Base-by-base conservation (phyloP, 345 rosid genomes). In the Salix purpurea region DNA sequence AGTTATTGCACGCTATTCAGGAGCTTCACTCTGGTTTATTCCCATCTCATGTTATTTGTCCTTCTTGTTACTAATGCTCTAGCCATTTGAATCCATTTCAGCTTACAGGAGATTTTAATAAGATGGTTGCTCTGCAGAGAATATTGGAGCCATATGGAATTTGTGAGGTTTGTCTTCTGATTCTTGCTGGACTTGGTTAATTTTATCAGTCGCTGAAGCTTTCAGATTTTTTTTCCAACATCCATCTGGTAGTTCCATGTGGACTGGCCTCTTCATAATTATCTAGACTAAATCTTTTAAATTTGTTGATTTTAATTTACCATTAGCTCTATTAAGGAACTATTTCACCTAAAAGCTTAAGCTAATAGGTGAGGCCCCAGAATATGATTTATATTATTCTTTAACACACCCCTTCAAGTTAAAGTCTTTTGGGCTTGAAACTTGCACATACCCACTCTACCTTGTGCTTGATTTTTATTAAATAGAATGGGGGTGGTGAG, bases 51-150 rank as follows among this genome's bases (percentile, higher is more conserved):
- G 2, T 58, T 52, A 11, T 54, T 66, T 65, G 32, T 65, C 6
- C 48, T 36, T 10, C n/a, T 3, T 44, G 12, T 71, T 50, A 24
- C 58, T 71, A 30, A 74, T 28, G 6, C 64, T 54, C 36, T 18
- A n/a, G 65, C 23, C 66, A 28, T 73, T 73, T 62, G 11, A 56
- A 28, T 70, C 65, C 18, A 19, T 75, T 82, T 71, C 85, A 89
- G 95, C 86, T 89, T 50, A 83, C 95, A 2, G 95, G 95, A 0
- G 93, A 91, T 82, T 72, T 88, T 36, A 81, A 80, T 76, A 91
- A 88, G 84, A 89, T 89, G 87, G 90, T 81, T 81, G 95, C 95
- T 6, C 73, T 91, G 66, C 96, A 89, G 85, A 79, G 76, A 34
- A 74, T 86, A 56, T 76, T 91, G 70, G 91, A 88, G 77, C 85